A percentile compares a stretch with the other conserved stretches of the same genome.
phyloP scores from a whole-genome alignment of 1,139 yeast genomes.

The Scheffersomyces lignicola region DNA sequence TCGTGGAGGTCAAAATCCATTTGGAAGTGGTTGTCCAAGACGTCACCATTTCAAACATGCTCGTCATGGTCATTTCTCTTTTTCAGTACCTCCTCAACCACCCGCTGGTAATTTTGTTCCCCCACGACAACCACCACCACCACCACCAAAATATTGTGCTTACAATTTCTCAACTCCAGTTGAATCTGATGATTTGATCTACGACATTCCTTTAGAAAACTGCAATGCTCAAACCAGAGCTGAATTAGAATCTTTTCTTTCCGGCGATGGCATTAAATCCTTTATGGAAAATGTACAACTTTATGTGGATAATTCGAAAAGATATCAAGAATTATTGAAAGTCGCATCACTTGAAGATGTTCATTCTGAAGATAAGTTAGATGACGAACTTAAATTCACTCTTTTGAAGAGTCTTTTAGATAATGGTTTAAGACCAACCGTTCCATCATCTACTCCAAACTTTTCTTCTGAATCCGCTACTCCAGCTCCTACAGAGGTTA shows the following conservation, averaged over 20 bases:
- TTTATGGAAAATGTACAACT: slow-evolving; percentile 24
- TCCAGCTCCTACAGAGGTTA: slow-evolving; percentile 1
- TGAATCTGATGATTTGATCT: slow-evolving; percentile 15
- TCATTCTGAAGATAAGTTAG: slow-evolving; percentile 15
- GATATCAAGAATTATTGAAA: slow-evolving; percentile 22
- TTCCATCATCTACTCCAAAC: background rate
- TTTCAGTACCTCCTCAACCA: slow-evolving; percentile 6
- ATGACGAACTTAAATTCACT: slow-evolving; percentile 23
- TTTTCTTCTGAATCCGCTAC: background rate
- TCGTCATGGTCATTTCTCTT: background rate
- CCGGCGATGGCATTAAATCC: slow-evolving; percentile 18
- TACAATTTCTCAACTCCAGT: background rate
- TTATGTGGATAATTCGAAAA: slow-evolving; percentile 24
- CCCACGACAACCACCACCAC: slow-evolving; percentile 1
- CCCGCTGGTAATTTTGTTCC: slow-evolving; percentile 4
- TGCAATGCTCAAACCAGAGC: slow-evolving; percentile 20
- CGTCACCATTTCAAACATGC: background rate
- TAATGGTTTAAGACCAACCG: background rate
- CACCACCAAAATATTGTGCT: background rate
- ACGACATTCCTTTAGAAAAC: slow-evolving; percentile 29
- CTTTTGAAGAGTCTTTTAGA: slow-evolving; percentile 22
- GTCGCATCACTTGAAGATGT: slow-evolving; percentile 11
- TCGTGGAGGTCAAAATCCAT: slow-evolving; percentile 2
- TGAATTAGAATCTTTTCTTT: slow-evolving; percentile 20
- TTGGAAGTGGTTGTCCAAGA: slow-evolving; percentile 3